These are phyloP conservation scores for Blastobotrys illinoisensis DNA, from an alignment of 1,139 yeast species.

Conservation along the genomic window DNA sequence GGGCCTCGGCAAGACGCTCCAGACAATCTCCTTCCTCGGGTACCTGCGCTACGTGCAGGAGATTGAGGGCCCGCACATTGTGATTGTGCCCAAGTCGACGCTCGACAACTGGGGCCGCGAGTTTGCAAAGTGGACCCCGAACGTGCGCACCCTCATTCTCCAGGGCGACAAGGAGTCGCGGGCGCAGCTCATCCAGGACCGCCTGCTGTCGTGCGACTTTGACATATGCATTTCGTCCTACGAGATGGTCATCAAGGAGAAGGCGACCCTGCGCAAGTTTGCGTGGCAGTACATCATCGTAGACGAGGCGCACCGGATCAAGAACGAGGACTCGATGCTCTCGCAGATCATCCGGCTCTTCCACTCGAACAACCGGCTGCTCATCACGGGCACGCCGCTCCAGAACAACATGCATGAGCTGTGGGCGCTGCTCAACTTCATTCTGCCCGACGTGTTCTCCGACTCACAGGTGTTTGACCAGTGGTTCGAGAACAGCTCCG, in stretches of 20 bases:
- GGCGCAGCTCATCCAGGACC: slow-evolving; percentile 49
- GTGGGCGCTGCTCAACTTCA: slow-evolving; percentile 89
- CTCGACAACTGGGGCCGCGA: slow-evolving; percentile 95
- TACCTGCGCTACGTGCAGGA: slow-evolving; percentile 72
- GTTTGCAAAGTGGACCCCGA: slow-evolving; percentile 93
- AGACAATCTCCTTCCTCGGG: slow-evolving; percentile 87
- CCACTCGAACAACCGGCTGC: slow-evolving; percentile 74
- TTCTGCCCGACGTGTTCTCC: slow-evolving; percentile 93
- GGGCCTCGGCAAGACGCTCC: slow-evolving; percentile 96
- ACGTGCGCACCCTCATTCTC: slow-evolving; percentile 76
- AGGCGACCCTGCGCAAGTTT: slow-evolving; percentile 70
- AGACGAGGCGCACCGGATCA: slow-evolving; percentile 96
- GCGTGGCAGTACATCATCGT: slow-evolving; percentile 93
- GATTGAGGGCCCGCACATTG: slow-evolving; percentile 82
- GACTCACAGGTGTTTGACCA: slow-evolving; percentile 89
- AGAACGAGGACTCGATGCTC: slow-evolving; percentile 85
- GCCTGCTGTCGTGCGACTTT: slow-evolving; percentile 66
- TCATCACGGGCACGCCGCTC: slow-evolving; percentile 93
- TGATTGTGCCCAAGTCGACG: slow-evolving; percentile 92
- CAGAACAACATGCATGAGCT: slow-evolving; percentile 92
- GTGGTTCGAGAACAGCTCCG: slow-evolving; percentile 60
- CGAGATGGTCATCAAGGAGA: slow-evolving; percentile 89
- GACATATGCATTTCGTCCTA: slow-evolving; percentile 90
- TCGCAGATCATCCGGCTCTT: slow-evolving; percentile 88
- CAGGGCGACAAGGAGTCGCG: slow-evolving; percentile 87